Evolutionary conservation across 1,139 yeast species (phyloP).

Genomic region (Hyphopichia fennica): DNA sequence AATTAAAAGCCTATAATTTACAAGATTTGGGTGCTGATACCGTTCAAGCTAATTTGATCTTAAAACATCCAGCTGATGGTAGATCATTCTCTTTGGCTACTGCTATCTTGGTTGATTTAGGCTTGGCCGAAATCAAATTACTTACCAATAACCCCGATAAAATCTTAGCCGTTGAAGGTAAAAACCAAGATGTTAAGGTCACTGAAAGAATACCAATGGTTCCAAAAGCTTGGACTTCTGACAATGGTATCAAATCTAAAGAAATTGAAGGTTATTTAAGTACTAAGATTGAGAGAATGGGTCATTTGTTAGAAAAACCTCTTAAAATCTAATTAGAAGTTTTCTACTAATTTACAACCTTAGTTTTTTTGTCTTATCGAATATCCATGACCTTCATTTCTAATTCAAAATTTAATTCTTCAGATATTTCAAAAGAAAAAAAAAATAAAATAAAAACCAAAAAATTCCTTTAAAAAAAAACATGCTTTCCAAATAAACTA

Average conservation of each 20-base stretch:
- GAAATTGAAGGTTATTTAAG: slow-evolving; percentile 92
- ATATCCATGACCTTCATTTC: too few species aligned
- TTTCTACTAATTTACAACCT: too few species aligned
- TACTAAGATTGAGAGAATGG: slow-evolving; percentile 96
- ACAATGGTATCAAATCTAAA: slow-evolving; percentile 69
- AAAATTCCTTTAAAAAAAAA: too few species aligned
- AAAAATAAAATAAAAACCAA: slow-evolving; percentile 1
- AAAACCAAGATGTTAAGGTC: slow-evolving; percentile 66
- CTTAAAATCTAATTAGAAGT: slow-evolving; percentile 23
- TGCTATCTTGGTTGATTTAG: slow-evolving; percentile 84
- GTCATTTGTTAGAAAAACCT: slow-evolving; percentile 76
- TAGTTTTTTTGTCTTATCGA: too few species aligned
- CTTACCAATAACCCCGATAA: slow-evolving; percentile 97
- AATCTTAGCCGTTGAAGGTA: slow-evolving; percentile 90
- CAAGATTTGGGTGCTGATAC: slow-evolving; percentile 99
- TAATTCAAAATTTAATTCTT: too few species aligned
- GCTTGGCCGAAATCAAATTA: slow-evolving; percentile 67
- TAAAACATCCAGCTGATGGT: slow-evolving; percentile 96
- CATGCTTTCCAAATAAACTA: too few species aligned
- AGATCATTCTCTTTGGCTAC: slow-evolving; percentile 92
- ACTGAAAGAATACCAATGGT: slow-evolving; percentile 93
- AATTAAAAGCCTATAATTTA: slow-evolving; percentile 91
- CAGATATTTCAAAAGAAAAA: slow-evolving; percentile 2
- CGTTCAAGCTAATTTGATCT: slow-evolving; percentile 88
- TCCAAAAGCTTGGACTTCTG: slow-evolving; percentile 82